Evolutionary conservation across 2,329 filamentous ascomycete species (phyloP).

Genomic region (Pyrenophora graminea): DNA sequence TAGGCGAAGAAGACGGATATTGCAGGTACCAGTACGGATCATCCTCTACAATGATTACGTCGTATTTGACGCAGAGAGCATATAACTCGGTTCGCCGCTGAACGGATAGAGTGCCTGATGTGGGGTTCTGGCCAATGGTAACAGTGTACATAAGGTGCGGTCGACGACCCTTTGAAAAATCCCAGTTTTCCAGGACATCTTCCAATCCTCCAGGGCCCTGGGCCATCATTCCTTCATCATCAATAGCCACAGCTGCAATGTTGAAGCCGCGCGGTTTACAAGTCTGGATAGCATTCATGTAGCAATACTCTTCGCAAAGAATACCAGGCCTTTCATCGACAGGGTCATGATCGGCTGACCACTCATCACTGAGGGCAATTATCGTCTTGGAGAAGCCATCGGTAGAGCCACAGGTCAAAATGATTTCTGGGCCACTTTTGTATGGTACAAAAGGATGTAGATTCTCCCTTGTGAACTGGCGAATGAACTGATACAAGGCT

Average conservation of each 20-base stretch:
- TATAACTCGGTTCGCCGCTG: conserved; percentile 79
- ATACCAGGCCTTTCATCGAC: conserved; percentile 73
- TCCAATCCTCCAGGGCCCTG: conserved; percentile 73
- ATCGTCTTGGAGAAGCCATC: conserved; percentile 83
- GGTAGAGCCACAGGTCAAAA: conserved; percentile 80
- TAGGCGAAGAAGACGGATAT: conserved; percentile 70
- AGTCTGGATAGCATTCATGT: conserved; percentile 74
- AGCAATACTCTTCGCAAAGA: conserved; percentile 79
- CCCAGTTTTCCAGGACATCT: conserved; percentile 83
- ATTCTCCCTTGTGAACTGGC: conserved; percentile 74
- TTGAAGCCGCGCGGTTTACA: conserved; percentile 71
- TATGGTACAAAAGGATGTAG: conserved; percentile 85
- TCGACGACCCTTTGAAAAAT: conserved; percentile 70
- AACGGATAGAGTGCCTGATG: conserved; percentile 73
- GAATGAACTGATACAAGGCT: conserved; percentile 75
- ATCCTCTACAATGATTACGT: conserved; percentile 90
- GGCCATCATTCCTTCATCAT: conserved; percentile 78
- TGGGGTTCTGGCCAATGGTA: conserved; percentile 90
- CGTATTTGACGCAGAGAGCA: conserved; percentile 76
- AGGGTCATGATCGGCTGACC: conserved; percentile 70
- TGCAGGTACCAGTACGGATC: conserved; percentile 97
- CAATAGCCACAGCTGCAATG: conserved; percentile 73
- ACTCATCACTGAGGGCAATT: conserved; percentile 75
- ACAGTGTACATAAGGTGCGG: conserved; percentile 90
- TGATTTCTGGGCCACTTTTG: conserved; percentile 72